Evolutionary conservation across 2,329 filamentous ascomycete genomes (phyloP), one percentile per base, ranked within the genome.

Genomic region (Phialocephala subalpina): DNA sequence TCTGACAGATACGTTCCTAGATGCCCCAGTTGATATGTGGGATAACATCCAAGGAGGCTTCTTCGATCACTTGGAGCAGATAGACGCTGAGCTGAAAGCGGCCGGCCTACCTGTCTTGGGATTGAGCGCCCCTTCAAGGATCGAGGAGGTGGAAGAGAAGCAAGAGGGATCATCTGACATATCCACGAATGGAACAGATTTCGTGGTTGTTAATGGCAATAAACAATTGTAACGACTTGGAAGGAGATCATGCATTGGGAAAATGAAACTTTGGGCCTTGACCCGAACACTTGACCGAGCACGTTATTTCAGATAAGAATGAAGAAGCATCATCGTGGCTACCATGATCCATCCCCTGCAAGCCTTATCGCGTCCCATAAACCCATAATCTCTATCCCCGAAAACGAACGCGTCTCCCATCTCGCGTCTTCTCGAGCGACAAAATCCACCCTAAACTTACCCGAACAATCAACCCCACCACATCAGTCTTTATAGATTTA

Each of bases 21-120:
- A 60, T n/a, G 35, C 57, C 18, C 57, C 62, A 55, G 9, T 14
- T 6, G 62, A 64, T 25, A 47, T 53, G 20, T 73, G 72, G 72
- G 65, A 72, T 12, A 66, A 70, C 40, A 61, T 73, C 12, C 60
- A 71, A 36, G 67, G 67, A 0, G 55, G 63, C 22, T 73, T 73
- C 47, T 36, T 72, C 6, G 62, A 72, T 52, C 70, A 73, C 59
- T 22, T 72, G 35, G 69, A 69, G 11, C 64, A 69, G 45, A 66
- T 73, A 6, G 66, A 71, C 42, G 42, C 65, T 20, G 62, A 68
- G 18, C 38, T 72, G 33, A 29, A 36, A 18, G 62, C 66, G 18
- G 57, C 60, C 22, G 70, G 70, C 20, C 55, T 68, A 14, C 58
- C 63, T 20, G 20, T 58, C 33, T 38, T 57, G 55, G 33, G 33